A percentile compares a stretch with the other conserved stretches of the same genome.
Evolutionary conservation across 2,329 filamentous ascomycete genomes (phyloP).

Genomic region (Lachnellula subtilissima): DNA sequence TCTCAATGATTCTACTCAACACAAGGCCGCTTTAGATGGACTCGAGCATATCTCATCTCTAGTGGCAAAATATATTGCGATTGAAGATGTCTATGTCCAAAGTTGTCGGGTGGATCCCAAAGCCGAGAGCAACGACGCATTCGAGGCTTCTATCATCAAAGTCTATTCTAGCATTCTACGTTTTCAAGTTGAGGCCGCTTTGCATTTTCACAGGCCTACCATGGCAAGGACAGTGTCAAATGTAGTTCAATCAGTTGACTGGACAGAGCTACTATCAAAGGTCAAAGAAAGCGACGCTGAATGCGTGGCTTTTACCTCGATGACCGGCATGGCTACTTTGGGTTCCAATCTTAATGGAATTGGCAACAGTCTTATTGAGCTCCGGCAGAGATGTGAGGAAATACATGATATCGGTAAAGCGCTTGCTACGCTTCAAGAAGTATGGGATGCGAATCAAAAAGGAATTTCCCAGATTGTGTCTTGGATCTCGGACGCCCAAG

Average conservation of each 20-base stretch:
- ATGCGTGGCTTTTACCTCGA: slow-evolving; percentile 2
- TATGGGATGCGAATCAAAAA: slow-evolving; percentile 5
- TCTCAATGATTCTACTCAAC: slow-evolving; percentile 10
- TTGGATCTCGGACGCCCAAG: slow-evolving; percentile 8
- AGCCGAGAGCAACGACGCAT: neutral
- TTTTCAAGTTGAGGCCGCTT: slow-evolving; percentile 5
- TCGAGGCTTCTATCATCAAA: slow-evolving; percentile 3
- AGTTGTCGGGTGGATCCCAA: slow-evolving; percentile 1
- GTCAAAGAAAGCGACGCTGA: slow-evolving; percentile 6
- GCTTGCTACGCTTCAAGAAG: slow-evolving; percentile 2
- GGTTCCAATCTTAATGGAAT: neutral
- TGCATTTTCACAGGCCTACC: slow-evolving; percentile 7
- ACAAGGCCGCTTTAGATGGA: slow-evolving; percentile 4
- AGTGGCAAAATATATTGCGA: slow-evolving; percentile 10
- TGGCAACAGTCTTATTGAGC: neutral
- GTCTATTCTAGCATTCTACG: slow-evolving; percentile 6
- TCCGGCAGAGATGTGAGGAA: slow-evolving; percentile 5
- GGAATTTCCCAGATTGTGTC: neutral
- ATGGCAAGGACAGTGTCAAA: slow-evolving; percentile 7
- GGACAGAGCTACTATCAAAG: slow-evolving; percentile 4
- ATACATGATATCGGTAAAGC: slow-evolving; percentile 2
- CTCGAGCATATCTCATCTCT: slow-evolving; percentile 10
- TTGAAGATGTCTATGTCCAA: slow-evolving; percentile 10
- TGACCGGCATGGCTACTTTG: slow-evolving; percentile 1
- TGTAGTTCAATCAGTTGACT: slow-evolving; percentile 7